Conservation (phyloP, 306 rosid genomes). For the Trifolium fragiferum region DNA sequence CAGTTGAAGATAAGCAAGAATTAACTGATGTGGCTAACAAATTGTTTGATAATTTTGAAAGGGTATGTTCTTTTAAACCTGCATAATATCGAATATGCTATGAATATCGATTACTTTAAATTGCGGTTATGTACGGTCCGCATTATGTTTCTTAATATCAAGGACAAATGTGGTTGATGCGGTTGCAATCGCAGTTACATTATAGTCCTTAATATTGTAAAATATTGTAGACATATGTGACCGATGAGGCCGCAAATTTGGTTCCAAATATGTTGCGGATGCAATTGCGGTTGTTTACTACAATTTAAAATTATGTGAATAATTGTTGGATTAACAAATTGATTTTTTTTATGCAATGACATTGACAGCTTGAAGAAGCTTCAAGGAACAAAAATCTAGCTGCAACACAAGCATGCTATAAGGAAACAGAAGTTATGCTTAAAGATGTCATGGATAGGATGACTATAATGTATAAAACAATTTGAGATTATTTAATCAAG, state of each 20-base stretch:
- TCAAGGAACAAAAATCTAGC: slow-evolving; percentile 53
- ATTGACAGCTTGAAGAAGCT: slow-evolving; percentile 80
- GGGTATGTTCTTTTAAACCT: slow-evolving; percentile 50
- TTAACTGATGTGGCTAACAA: slow-evolving; percentile 74
- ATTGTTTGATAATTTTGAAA: slow-evolving; percentile 81
- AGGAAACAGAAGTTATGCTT: slow-evolving; percentile 71
- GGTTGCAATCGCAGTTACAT: not conserved
- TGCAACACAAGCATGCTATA: slow-evolving; percentile 53
- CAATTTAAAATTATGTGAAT: too few relatives aligned
- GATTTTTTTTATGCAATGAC: slow-evolving; percentile 31
- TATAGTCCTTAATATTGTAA: not conserved
- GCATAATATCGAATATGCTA: not conserved
- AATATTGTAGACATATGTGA: too few relatives aligned
- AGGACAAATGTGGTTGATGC: not conserved
- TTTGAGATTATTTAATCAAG: slow-evolving; percentile 34
- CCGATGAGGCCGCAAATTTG: too few relatives aligned
- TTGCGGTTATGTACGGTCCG: not conserved
- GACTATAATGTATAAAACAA: slow-evolving; percentile 51
- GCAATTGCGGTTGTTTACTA: too few relatives aligned
- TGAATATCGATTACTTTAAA: not conserved
- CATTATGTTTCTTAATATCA: not conserved
- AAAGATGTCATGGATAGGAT: slow-evolving; percentile 85
- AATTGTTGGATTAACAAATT: slow-evolving; percentile 9
- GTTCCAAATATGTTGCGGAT: too few relatives aligned
- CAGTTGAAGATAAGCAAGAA: slow-evolving; percentile 65